Evolutionary conservation across 2,329 filamentous ascomycete genomes (phyloP).

Genomic region (Pleoardoris graminearum): DNA sequence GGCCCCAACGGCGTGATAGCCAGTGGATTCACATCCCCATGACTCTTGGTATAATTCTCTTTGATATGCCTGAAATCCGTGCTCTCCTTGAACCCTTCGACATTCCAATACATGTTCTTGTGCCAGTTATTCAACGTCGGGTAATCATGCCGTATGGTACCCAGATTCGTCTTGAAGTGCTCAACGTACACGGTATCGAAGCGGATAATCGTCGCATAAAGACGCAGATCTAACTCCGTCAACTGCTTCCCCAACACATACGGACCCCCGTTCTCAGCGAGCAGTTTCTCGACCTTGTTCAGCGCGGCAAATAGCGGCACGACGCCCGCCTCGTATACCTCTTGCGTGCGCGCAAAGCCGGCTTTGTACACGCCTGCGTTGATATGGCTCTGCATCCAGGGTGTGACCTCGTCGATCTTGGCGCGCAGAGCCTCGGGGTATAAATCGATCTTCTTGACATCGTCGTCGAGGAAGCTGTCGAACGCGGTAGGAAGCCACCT

Average conservation of each 20-base stretch:
- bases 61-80: slow-evolving; percentile 71
- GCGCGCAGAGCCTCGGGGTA: slow-evolving; percentile 56
- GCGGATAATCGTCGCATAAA: slow-evolving; percentile 62
- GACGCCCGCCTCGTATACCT: slow-evolving; percentile 59
- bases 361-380: slow-evolving; percentile 65
- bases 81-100: slow-evolving; percentile 58
- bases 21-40: slow-evolving; percentile 62
- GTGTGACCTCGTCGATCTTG: slow-evolving; percentile 57
- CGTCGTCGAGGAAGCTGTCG: slow-evolving; percentile 51
- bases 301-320: slow-evolving; percentile 61
- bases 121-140: slow-evolving; percentile 65
- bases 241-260: slow-evolving; percentile 59
- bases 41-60: slow-evolving; percentile 65
- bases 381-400: slow-evolving; percentile 60
- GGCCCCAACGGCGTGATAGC: slow-evolving; percentile 66
- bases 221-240: slow-evolving; percentile 63
- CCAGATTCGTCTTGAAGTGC: slow-evolving; percentile 69
- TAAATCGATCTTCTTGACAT: slow-evolving; percentile 51
- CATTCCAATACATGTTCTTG: slow-evolving; percentile 62
- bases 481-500: slow-evolving; percentile 62
- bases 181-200: slow-evolving; percentile 66
- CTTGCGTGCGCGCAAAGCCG: slow-evolving; percentile 61
- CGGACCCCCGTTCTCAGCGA: slow-evolving; percentile 54
- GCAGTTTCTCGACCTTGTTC: slow-evolving; percentile 60
- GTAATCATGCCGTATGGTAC: slow-evolving; percentile 63